Evolutionary conservation across 768 basidiomycete species (phyloP).

Genomic region (Daedaleopsis nitida): DNA sequence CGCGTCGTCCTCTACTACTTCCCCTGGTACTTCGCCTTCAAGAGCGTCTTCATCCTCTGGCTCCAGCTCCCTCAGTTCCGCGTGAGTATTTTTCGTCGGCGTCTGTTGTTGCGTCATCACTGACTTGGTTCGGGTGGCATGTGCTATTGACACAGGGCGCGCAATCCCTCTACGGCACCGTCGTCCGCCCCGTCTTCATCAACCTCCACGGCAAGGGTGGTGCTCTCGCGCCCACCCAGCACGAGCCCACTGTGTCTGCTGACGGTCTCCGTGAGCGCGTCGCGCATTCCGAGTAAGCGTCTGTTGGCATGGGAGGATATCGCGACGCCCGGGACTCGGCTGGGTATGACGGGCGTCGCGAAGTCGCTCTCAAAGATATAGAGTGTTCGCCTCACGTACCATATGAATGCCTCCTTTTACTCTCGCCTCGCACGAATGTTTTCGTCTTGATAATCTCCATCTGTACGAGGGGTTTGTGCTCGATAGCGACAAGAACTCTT

Average conservation of each 20-base stretch:
- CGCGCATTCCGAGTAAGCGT: conserved; percentile 34
- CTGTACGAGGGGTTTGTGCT: conserved; percentile 3
- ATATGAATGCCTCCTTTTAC: background rate
- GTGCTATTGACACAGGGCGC: conserved; percentile 63
- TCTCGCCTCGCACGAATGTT: background rate
- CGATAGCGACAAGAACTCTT: conserved; percentile 1
- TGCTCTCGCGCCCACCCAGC: conserved; percentile 33
- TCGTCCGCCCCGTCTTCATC: conserved; percentile 79
- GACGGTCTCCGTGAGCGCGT: conserved; percentile 50
- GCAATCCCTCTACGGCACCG: conserved; percentile 71
- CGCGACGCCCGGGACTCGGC: conserved; percentile 7
- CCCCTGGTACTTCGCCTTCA: conserved; percentile 94
- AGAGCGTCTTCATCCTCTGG: conserved; percentile 90
- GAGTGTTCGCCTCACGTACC: background rate
- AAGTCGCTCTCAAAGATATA: background rate
- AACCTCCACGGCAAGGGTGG: conserved; percentile 48
- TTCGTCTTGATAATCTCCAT: background rate
- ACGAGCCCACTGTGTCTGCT: conserved; percentile 55
- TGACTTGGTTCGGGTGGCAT: conserved; percentile 3
- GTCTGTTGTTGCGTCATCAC: conserved; percentile 18
- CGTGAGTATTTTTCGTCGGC: conserved; percentile 49
- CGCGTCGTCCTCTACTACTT: conserved; percentile 87
- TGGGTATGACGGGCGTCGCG: background rate
- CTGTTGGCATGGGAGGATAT: background rate
- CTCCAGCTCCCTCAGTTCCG: conserved; percentile 85